Conservation (phyloP, 176 grass and related monocot species). For the Eremochloa ophiuroides region DNA sequence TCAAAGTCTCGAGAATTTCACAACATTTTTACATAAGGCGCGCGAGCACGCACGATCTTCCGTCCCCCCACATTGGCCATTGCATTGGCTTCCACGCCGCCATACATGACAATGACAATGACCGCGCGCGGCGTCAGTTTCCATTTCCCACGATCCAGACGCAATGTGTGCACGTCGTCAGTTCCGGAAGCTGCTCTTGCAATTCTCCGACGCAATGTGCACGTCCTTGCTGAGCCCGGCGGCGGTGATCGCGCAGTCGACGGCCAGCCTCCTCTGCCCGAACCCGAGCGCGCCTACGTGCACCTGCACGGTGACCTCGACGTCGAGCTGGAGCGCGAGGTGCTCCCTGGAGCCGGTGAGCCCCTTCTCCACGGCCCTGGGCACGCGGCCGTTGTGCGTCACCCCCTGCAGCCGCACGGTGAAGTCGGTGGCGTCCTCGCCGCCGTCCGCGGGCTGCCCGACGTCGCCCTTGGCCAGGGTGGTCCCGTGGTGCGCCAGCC, state of each 20-base stretch:
- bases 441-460: conserved; percentile 37
- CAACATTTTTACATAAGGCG: conserved; percentile 5
- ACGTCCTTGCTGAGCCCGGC: conserved; percentile 47
- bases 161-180: no score
- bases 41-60: background rate
- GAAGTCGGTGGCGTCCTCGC: conserved; percentile 47
- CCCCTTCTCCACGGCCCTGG: conserved; percentile 36
- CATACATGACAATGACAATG: background rate
- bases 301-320: conserved; percentile 37
- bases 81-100: background rate
- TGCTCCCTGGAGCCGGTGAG: conserved; percentile 32
- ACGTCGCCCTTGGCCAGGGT: conserved; percentile 36
- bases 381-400: conserved; percentile 10
- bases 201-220: conserved; percentile 44
- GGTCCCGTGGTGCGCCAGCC: conserved; percentile 10
- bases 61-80: no score
- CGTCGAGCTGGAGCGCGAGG: conserved; percentile 26
- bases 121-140: background rate
- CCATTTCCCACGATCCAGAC: background rate
- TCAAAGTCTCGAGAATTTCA: background rate
- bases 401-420: conserved; percentile 27
- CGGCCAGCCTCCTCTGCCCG: conserved; percentile 26
- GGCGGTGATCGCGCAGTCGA: conserved; percentile 35
- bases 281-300: conserved; percentile 54
- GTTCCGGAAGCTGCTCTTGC: conserved; percentile 43